Base-by-base conservation (phyloP, 805 yeast species). In the Lipomyces mesembrius region DNA sequence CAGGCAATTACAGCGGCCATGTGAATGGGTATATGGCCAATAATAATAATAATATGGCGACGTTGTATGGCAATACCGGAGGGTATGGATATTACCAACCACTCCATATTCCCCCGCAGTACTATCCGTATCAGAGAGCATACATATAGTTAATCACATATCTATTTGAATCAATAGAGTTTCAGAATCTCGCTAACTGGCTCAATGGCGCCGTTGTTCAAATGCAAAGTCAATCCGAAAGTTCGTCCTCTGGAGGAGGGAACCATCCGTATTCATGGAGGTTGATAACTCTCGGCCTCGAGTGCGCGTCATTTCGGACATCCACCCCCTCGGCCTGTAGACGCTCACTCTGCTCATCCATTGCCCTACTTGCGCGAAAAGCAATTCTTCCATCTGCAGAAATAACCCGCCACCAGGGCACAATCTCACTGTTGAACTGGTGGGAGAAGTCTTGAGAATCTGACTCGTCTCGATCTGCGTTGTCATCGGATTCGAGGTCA, bases 321-420 rank as follows among this genome's bases (percentile, higher is more conserved):
- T 67, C 77, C 8, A 72, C 73, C 2, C 85, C 84, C 76, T 90
- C 94, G 0, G 69, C 73, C 22, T 75, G 65, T 27, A 89, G 77
- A 59, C 74, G 71, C 6, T 78, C 76, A 11, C 82, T 80, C 74
- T 89, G 94, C 27, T 74, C 70, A 12, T 73, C 70, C 71, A 67
- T 66, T 61, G 84, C 85, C 1, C 84, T 83, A 32, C 76, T 75
- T 0, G 80, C 74, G 74, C 77, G 9, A 74, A 83, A 83, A 3
- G 92, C 84, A 1, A 90, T 86, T 22, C 77, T 79, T 0, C 95
- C 95, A 20, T 84, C 77, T n/a, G 89, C 80, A 29, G 84, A 82
- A 9, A 90, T 79, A 1, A 90, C 90, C 46, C 96, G 77, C 94
- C 94, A 90, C 96, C 96, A 90, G 3, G 94, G 94, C 14, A 89